Percentiles rank a stretch among this genome's conserved stretches.
These are phyloP conservation scores for Petunia secreta DNA, from an alignment of 257 asterid genomes.

Conservation along the genomic window DNA sequence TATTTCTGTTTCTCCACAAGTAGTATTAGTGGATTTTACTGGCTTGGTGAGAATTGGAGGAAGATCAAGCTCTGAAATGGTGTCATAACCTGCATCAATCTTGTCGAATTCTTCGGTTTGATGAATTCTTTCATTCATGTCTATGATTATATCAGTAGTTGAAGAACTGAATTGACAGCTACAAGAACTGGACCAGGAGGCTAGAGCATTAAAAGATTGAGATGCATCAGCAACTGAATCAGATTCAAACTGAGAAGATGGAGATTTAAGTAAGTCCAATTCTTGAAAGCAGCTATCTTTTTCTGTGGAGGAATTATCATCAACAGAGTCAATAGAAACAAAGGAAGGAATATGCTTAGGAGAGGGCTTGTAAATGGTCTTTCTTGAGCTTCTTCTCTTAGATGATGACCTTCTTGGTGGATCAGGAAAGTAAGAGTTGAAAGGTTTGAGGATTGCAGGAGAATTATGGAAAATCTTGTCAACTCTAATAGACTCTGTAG, in stretches of 20 bases:
- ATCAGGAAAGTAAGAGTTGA: slow-evolving; percentile 48
- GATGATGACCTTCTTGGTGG: slow-evolving; percentile 58
- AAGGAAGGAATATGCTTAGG: slow-evolving; percentile 37
- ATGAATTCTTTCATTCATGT: slow-evolving; percentile 46
- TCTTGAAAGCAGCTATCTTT: slow-evolving; percentile 39
- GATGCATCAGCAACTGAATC: slow-evolving; percentile 35
- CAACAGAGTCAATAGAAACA: no score
- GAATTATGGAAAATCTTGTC: no score
- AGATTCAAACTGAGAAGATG: slow-evolving; percentile 44
- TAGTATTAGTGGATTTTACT: no score
- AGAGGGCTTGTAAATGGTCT: slow-evolving; percentile 75
- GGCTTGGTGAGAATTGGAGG: slow-evolving; percentile 70
- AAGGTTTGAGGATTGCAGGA: no score
- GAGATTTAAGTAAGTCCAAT: slow-evolving; percentile 42
- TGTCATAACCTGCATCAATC: slow-evolving; percentile 31
- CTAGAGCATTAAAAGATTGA: slow-evolving; percentile 31
- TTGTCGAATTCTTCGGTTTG: slow-evolving; percentile 22
- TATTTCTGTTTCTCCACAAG: no score
- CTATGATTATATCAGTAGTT: slow-evolving; percentile 60
- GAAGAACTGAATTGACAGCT: slow-evolving; percentile 52
- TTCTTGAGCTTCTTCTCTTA: slow-evolving; percentile 52
- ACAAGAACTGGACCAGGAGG: slow-evolving; percentile 45
- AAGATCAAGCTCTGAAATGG: slow-evolving; percentile 52
- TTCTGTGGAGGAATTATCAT: no score
- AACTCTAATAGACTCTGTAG: slow-evolving; percentile 39